A percentile compares a stretch with the other conserved stretches of the same genome.
These are phyloP conservation scores for Brassica balearica DNA, from an alignment of 441 rosid genomes.

Conservation along the genomic window DNA sequence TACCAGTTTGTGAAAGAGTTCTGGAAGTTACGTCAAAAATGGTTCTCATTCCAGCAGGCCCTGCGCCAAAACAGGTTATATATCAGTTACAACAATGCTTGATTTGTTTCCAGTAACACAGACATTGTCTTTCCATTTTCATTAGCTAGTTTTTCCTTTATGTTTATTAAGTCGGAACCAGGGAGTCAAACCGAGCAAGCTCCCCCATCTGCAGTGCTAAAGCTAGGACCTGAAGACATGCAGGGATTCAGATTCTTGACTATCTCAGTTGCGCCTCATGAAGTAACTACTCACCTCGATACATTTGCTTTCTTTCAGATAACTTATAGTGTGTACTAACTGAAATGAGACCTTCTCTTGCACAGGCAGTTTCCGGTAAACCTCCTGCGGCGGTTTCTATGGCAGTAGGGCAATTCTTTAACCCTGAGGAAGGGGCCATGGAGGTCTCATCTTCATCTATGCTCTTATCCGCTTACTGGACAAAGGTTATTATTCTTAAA, in stretches of 20 bases:
- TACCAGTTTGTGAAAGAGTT: conserved; percentile 65
- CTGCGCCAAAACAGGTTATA: conserved; percentile 92
- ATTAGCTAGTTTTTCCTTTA: conserved; percentile 27
- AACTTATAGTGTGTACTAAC: conserved; percentile 35
- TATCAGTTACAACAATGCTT: conserved; percentile 9
- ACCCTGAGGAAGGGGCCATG: conserved; percentile 78
- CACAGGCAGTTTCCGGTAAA: conserved; percentile 86
- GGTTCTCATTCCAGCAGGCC: conserved; percentile 92
- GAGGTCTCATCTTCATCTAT: conserved; percentile 68
- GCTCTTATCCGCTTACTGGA: conserved; percentile 76
- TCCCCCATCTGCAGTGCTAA: conserved; percentile 88
- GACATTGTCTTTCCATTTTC: conserved; percentile 17
- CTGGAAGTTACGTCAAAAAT: conserved; percentile 90
- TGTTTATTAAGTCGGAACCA: conserved; percentile 82
- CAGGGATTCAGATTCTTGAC: conserved; percentile 86
- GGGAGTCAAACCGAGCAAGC: conserved; percentile 99
- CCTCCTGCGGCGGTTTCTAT: conserved; percentile 98
- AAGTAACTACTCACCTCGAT: conserved; percentile 55
- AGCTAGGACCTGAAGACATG: conserved; percentile 80
- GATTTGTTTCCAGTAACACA: conserved; percentile 26
- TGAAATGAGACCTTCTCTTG: conserved; percentile 47
- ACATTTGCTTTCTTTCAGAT: conserved; percentile 25
- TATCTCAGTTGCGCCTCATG: conserved; percentile 92
- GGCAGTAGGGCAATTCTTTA: conserved; percentile 98
- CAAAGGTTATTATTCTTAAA: conserved; percentile 59